Evolutionary conservation across 2,329 filamentous ascomycete genomes (phyloP), one percentile per base, ranked within the genome.

Genomic region (Pezicula radicicola): DNA sequence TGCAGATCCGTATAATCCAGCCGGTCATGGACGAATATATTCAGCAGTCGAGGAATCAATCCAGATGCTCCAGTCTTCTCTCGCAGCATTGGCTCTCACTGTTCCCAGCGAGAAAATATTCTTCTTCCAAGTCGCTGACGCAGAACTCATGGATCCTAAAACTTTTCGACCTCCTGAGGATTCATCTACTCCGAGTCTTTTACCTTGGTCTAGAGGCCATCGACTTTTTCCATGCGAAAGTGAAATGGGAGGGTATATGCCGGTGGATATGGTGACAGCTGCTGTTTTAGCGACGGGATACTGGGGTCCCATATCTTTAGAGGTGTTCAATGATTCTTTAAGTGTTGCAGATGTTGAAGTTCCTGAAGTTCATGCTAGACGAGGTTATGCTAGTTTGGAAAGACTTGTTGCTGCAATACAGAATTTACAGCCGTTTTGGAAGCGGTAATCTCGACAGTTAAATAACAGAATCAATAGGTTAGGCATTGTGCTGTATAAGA

Each of bases 91-190:
- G 18, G 65, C 54, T 0, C 39, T 50, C 4, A 60, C 63, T 0
- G 63, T 68, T 3, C 66, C 66, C 0, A 65, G 62, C 1, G 65
- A 68, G 21, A 56, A 58, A 4, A 68, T 68, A 30, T 68, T 68
- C 48, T 68, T 68, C 49, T 67, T 63, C 47, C 66, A 68, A 43
- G 58, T 63, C 8, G 65, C 60, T 2, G 66, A 68, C 56, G 66
- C 66, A 2, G 62, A 67, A 39, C 47, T 62, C 4, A 46, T 68
- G 33, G 55, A 65, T 48, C 63, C 63, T 2, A 41, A 48, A 12
- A 56, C 25, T 0, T 63, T 66, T n/a, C 21, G 8, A n/a, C 28
- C 15, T 5, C 46, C 33, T 19, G 15, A 19, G 19, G 35, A 48
- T 48, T 6, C 30, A 4, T n/a, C 25, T 6, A 59, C 58, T 1